Conservation (phyloP, 345 rosid species). For the Geranium rotundifolium region DNA sequence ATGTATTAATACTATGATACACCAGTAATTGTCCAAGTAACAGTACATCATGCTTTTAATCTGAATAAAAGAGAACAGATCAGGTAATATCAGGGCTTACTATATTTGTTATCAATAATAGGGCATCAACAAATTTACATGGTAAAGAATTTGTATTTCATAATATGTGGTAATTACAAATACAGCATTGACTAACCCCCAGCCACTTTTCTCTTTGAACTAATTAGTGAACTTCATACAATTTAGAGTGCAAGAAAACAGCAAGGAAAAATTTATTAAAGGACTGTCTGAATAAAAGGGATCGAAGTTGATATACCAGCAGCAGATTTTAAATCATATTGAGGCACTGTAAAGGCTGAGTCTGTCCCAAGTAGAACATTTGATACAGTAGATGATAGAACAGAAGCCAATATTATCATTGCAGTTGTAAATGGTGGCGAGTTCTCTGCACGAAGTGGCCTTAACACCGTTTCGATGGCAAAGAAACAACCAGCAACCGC, state of each 20-base stretch:
- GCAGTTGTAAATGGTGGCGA: constrained; percentile 98
- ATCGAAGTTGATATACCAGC: constrained; percentile 39
- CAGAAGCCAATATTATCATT: constrained; percentile 92
- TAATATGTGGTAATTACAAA: neutral
- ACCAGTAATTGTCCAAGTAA: too few relatives aligned
- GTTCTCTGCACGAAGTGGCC: constrained; percentile 89
- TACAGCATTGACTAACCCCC: neutral
- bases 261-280: neutral
- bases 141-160: neutral
- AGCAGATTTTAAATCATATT: constrained; percentile 93
- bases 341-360: constrained; percentile 86
- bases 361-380: constrained; percentile 80
- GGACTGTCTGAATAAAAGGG: neutral
- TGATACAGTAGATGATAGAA: constrained; percentile 90
- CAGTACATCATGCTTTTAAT: too few relatives aligned
- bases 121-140: neutral
- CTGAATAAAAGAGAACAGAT: neutral
- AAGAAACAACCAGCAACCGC: constrained; percentile 98
- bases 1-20: neutral
- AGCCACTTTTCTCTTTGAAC: neutral
- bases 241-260: neutral
- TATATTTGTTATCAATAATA: neutral
- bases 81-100: neutral
- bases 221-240: neutral
- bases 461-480: constrained; percentile 89